phyloP scores from a whole-genome alignment of 371 early-diverging fungal species.

The Rhizomucor miehei region DNA sequence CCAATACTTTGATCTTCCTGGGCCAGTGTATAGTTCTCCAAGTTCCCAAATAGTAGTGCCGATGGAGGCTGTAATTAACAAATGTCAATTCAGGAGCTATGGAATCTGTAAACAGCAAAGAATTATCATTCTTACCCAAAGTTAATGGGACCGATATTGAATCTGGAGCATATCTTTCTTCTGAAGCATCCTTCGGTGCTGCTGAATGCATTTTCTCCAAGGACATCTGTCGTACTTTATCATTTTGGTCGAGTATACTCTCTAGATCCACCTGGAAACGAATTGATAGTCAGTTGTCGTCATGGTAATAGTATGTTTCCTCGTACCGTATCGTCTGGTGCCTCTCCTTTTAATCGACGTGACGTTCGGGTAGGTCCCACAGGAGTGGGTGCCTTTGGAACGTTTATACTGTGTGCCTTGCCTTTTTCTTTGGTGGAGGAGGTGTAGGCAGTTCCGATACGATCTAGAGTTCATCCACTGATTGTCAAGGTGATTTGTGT shows the following conservation, averaged over 20 bases:
- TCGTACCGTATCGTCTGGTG: constrained; percentile 38
- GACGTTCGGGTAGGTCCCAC: constrained; percentile 21
- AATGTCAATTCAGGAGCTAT: not conserved
- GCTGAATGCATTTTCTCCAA: constrained; percentile 1
- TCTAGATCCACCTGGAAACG: constrained; percentile 29
- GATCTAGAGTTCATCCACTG: not conserved
- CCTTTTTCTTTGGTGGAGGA: constrained; percentile 13
- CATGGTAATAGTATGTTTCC: too few relatives aligned
- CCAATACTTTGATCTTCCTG: constrained; percentile 38
- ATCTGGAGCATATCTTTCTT: constrained; percentile 11
- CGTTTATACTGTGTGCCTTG: constrained; percentile 3
- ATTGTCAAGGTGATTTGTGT: not conserved
- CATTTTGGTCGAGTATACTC: constrained; percentile 33
- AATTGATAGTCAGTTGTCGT: too few relatives aligned
- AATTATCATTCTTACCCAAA: constrained; percentile 17
- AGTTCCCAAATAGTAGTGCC: constrained; percentile 45
- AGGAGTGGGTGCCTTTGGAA: constrained; percentile 3
- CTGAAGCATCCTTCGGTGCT: not conserved
- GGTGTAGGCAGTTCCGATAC: not conserved
- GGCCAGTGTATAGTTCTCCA: constrained; percentile 31
- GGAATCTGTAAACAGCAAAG: not conserved
- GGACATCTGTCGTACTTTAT: constrained; percentile 23
- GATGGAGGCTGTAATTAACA: constrained; percentile 20
- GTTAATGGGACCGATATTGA: constrained; percentile 30
- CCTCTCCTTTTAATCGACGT: constrained; percentile 36